Evolutionary conservation across 176 grass and related monocot species (phyloP).

Genomic region (Ananas comosus): DNA sequence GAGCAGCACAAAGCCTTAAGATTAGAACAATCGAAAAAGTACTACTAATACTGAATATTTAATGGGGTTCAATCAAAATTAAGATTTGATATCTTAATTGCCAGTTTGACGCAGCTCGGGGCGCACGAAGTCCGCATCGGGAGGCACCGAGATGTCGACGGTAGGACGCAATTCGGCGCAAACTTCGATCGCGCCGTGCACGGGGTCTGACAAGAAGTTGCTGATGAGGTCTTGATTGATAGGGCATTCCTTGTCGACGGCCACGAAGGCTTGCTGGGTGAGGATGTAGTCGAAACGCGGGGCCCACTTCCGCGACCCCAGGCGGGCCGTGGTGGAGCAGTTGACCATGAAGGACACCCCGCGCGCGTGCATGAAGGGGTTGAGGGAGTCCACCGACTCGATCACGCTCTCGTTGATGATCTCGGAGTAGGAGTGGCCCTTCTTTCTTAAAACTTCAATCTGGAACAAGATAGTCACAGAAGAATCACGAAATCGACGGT

Average conservation of each 20-base stretch:
- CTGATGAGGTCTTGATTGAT: slow-evolving; percentile 85
- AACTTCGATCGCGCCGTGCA: slow-evolving; percentile 71
- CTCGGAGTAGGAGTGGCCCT: slow-evolving; percentile 75
- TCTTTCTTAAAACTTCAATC: slow-evolving; percentile 87
- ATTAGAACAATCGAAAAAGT: too few relatives aligned
- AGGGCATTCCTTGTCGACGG: slow-evolving; percentile 35
- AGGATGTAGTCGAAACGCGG: slow-evolving; percentile 81
- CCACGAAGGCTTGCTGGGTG: slow-evolving; percentile 72
- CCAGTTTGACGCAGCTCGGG: slow-evolving; percentile 66
- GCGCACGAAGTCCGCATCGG: slow-evolving; percentile 85
- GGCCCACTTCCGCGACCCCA: slow-evolving; percentile 91
- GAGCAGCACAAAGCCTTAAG: too few relatives aligned
- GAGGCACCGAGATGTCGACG: slow-evolving; percentile 76
- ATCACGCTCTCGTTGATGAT: slow-evolving; percentile 92
- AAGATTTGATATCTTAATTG: neutral
- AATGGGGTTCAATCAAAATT: too few relatives aligned
- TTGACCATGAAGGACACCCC: slow-evolving; percentile 98
- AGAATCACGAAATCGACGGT: neutral
- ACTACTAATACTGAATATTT: too few relatives aligned
- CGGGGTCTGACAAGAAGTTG: slow-evolving; percentile 74
- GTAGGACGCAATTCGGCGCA: slow-evolving; percentile 78
- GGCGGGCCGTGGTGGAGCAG: slow-evolving; percentile 77
- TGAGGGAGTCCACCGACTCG: slow-evolving; percentile 78
- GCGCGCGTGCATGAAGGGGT: slow-evolving; percentile 92
- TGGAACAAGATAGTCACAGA: slow-evolving; percentile 3